Conservation (phyloP, 1,284 basidiomycete species). For the Cerioporus squamosus region DNA sequence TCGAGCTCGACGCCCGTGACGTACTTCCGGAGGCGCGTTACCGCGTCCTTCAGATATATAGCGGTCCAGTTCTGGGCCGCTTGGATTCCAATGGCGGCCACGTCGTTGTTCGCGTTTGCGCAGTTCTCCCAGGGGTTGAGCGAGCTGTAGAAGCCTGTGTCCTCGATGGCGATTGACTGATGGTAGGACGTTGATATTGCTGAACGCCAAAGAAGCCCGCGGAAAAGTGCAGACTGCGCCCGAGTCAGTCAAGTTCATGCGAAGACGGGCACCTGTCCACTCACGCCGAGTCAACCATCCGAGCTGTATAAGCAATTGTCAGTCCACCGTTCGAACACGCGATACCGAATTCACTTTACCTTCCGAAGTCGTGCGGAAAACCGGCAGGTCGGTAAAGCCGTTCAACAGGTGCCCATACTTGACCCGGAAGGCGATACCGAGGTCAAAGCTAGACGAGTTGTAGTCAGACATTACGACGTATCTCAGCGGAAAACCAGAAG, state of each 20-base stretch:
- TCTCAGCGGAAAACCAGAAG: too few relatives aligned
- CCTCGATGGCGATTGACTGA: slow-evolving; percentile 57
- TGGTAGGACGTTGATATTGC: slow-evolving; percentile 48
- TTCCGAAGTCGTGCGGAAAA: slow-evolving; percentile 65
- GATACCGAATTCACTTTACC: slow-evolving; percentile 28
- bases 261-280: slow-evolving; percentile 20
- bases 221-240: slow-evolving; percentile 51
- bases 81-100: slow-evolving; percentile 34
- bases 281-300: slow-evolving; percentile 61
- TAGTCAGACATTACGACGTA: too few relatives aligned
- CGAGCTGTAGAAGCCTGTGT: slow-evolving; percentile 57
- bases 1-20: slow-evolving; percentile 57
- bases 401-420: slow-evolving; percentile 65
- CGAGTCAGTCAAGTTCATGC: too few relatives aligned
- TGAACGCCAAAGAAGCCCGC: slow-evolving; percentile 68
- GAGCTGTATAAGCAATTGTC: slow-evolving; percentile 27
- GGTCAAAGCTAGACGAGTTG: slow-evolving; percentile 42
- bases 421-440: slow-evolving; percentile 52
- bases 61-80: slow-evolving; percentile 49
- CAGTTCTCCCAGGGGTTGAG: slow-evolving; percentile 56
- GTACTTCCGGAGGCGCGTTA: slow-evolving; percentile 48
- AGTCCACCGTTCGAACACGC: neutral
- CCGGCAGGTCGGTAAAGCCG: slow-evolving; percentile 52
- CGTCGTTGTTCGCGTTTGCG: slow-evolving; percentile 43
- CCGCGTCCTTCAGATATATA: slow-evolving; percentile 56